phyloP scores from a whole-genome alignment of 176 grass and related monocot species.

The Rhipidocladum racemiflorum region DNA sequence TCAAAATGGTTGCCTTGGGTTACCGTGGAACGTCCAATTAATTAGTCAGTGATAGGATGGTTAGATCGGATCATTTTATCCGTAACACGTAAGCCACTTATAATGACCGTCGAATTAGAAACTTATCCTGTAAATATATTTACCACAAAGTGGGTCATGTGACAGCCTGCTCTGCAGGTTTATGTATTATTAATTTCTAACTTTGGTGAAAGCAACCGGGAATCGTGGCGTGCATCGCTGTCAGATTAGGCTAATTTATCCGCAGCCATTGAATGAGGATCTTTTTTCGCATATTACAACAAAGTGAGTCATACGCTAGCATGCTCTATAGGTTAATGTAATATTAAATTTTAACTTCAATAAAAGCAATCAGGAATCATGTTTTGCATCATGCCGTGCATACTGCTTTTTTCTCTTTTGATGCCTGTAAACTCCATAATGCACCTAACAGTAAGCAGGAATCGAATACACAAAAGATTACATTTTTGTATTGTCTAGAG shows the following conservation, averaged over 20 bases:
- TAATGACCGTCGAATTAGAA: fast-evolving
- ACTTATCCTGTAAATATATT: neutral
- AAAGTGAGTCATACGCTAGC: too few relatives aligned
- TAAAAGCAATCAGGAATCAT: neutral
- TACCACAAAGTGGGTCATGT: neutral
- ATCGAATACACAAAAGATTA: neutral
- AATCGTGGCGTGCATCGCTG: neutral
- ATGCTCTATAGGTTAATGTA: neutral
- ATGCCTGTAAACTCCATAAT: too few relatives aligned
- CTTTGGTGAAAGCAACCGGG: neutral
- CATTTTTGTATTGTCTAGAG: neutral
- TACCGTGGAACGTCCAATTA: neutral
- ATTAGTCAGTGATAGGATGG: neutral
- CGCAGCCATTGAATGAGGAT: fast-evolving
- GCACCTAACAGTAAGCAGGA: neutral
- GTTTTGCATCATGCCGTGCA: too few relatives aligned
- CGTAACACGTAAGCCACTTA: fast-evolving
- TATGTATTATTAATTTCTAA: neutral
- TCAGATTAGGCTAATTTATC: neutral
- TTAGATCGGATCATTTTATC: neutral
- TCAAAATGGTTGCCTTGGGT: neutral
- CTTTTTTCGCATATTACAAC: neutral
- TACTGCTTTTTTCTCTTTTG: neutral
- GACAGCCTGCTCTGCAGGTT: neutral
- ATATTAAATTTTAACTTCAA: neutral